phyloP scores from a whole-genome alignment of 441 rosid species.

The Breynia disticha region DNA sequence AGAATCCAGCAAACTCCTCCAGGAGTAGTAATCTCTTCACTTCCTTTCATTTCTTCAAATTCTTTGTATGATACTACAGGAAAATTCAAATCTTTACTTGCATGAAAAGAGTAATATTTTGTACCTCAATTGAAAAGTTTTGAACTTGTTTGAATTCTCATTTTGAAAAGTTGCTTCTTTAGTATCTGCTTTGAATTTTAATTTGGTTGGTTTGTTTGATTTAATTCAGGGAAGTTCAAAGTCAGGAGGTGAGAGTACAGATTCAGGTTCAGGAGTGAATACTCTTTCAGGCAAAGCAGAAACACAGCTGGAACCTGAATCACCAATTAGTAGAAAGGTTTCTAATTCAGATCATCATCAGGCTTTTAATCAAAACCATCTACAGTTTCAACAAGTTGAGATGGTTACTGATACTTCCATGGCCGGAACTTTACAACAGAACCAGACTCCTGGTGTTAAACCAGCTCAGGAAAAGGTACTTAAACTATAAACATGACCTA shows the following conservation, averaged over 20 bases:
- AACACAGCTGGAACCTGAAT: constrained; percentile 54
- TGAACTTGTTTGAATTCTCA: neutral
- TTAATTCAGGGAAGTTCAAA: constrained; percentile 71
- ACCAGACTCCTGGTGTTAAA: constrained; percentile 43
- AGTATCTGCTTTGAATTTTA: neutral
- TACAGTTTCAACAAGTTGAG: constrained; percentile 31
- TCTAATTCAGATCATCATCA: constrained; percentile 33
- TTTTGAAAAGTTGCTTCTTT: constrained; percentile 1
- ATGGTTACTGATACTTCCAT: constrained; percentile 52
- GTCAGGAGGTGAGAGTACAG: constrained; percentile 77
- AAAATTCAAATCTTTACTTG: constrained; percentile 11
- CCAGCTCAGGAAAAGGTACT: constrained; percentile 70
- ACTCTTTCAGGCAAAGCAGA: constrained; percentile 68
- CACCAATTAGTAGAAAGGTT: constrained; percentile 64
- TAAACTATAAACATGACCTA: constrained; percentile 3
- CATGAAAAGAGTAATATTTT: neutral
- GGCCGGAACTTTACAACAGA: constrained; percentile 29
- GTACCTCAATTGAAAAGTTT: neutral
- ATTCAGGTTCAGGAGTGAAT: constrained; percentile 81
- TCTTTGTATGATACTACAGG: constrained; percentile 20
- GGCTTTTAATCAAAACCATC: constrained; percentile 31
- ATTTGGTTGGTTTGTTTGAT: constrained; percentile 14
- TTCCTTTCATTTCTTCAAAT: constrained; percentile 42
- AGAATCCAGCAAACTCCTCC: constrained; percentile 92
- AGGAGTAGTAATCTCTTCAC: constrained; percentile 45